Evolutionary conservation across 2,329 filamentous ascomycete species (phyloP).

Genomic region (Fusarium pseudonygamai): DNA sequence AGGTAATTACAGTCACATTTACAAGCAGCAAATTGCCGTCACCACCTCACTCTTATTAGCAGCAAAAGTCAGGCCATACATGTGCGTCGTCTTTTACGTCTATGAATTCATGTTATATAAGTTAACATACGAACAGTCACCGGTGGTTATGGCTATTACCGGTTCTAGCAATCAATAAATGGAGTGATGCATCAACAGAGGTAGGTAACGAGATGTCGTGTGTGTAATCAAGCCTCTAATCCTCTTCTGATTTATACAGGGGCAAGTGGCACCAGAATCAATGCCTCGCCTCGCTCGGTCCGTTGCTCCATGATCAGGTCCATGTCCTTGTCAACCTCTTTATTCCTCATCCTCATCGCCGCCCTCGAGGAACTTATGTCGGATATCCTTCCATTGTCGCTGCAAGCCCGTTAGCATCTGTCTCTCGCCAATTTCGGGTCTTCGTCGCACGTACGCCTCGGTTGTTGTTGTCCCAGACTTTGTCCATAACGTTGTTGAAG

Average conservation of each 20-base stretch:
- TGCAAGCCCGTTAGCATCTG: constrained; percentile 53
- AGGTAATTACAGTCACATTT: not conserved
- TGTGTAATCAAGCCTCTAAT: constrained; percentile 43
- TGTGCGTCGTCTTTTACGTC: not conserved
- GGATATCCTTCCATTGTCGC: constrained; percentile 99
- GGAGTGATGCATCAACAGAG: constrained; percentile 16
- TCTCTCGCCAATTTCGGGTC: not conserved
- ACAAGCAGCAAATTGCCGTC: not conserved
- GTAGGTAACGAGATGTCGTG: constrained; percentile 23
- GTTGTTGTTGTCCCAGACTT: constrained; percentile 91
- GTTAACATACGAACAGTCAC: not conserved
- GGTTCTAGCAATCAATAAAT: not conserved
- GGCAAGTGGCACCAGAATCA: constrained; percentile 44
- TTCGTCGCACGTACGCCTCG: constrained; percentile 75
- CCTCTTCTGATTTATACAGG: constrained; percentile 48
- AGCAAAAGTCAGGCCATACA: not conserved
- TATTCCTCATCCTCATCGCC: constrained; percentile 59
- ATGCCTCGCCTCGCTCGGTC: constrained; percentile 32
- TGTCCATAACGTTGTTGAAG: constrained; percentile 85
- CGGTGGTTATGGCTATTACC: not conserved
- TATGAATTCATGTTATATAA: not conserved
- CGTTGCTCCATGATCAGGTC: constrained; percentile 28
- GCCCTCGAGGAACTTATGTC: constrained; percentile 81
- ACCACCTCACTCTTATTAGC: not conserved
- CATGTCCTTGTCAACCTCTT: constrained; percentile 10